These are phyloP conservation scores for Fusarium newnesense DNA, from an alignment of 2,329 filamentous ascomycete genomes.

Conservation along the genomic window DNA sequence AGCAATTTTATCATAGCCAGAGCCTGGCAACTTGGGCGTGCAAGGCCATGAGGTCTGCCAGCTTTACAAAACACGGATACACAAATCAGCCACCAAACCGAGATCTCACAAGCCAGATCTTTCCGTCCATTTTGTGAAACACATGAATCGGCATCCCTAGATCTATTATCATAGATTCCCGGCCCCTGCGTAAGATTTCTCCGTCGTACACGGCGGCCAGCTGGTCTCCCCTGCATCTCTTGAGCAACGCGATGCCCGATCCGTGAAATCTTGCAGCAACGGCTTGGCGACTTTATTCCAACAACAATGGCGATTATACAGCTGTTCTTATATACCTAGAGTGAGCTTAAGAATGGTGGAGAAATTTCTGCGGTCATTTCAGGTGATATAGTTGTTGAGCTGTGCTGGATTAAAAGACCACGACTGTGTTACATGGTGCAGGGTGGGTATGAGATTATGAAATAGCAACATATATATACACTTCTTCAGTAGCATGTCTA, in stretches of 20 bases:
- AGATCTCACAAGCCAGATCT: neutral
- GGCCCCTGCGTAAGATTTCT: slow-evolving; percentile 10
- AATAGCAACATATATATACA: neutral
- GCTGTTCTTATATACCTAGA: neutral
- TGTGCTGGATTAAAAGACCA: neutral
- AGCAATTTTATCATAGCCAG: neutral
- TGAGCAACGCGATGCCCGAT: slow-evolving; percentile 32
- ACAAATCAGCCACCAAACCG: neutral
- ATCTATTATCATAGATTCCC: neutral
- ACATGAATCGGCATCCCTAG: neutral
- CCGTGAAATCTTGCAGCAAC: slow-evolving; percentile 36
- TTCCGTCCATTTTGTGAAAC: slow-evolving; percentile 5
- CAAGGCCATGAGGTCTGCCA: neutral
- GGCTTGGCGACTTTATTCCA: slow-evolving; percentile 34
- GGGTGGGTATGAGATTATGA: neutral
- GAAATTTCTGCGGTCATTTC: neutral
- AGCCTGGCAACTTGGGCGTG: too few species aligned
- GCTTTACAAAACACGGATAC: neutral
- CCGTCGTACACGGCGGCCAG: slow-evolving; percentile 12
- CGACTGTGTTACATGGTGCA: neutral
- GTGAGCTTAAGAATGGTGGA: too few species aligned
- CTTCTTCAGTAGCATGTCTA: neutral
- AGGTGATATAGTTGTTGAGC: neutral
- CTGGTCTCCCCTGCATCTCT: neutral
- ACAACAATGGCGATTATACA: slow-evolving; percentile 2